These are phyloP conservation scores for Phycomyces nitens DNA, from an alignment of 192 early-diverging fungal species.

Conservation along the genomic window DNA sequence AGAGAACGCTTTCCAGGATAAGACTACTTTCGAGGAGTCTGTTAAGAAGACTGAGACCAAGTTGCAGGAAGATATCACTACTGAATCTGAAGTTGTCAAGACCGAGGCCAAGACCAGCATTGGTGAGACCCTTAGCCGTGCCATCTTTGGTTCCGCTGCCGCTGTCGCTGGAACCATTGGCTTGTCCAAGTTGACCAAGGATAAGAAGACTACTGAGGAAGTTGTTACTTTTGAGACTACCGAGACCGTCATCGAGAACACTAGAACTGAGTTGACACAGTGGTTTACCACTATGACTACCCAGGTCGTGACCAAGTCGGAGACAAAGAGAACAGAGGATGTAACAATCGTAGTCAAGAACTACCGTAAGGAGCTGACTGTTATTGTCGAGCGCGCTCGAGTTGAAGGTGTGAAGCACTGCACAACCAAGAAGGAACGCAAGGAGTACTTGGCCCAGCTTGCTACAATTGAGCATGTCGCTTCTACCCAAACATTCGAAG, in stretches of 20 bases:
- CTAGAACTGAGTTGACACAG: conserved; percentile 1
- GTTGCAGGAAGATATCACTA: conserved; percentile 1
- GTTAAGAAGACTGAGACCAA: not conserved
- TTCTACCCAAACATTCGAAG: conserved; percentile 1
- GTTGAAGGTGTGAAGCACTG: not conserved
- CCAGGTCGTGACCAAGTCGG: not conserved
- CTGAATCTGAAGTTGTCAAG: conserved; percentile 4
- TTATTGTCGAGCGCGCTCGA: conserved; percentile 11
- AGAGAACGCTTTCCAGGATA: not conserved
- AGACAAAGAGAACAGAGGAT: not conserved
- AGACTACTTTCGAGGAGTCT: conserved; percentile 1
- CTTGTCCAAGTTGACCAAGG: too few species aligned
- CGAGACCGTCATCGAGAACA: conserved; percentile 1
- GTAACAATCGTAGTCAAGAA: conserved; percentile 7
- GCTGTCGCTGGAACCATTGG: too few species aligned
- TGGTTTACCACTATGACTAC: not conserved
- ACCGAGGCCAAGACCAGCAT: not conserved
- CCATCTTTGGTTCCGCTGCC: too few species aligned
- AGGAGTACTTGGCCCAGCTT: conserved; percentile 5
- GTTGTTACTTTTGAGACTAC: conserved; percentile 2
- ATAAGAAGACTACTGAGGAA: not conserved
- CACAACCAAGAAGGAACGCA: not conserved
- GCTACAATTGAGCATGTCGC: not conserved
- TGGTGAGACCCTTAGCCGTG: too few species aligned
- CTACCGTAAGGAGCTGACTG: conserved; percentile 4